phyloP scores from a whole-genome alignment of 441 rosid genomes.

The Populus hybrid region DNA sequence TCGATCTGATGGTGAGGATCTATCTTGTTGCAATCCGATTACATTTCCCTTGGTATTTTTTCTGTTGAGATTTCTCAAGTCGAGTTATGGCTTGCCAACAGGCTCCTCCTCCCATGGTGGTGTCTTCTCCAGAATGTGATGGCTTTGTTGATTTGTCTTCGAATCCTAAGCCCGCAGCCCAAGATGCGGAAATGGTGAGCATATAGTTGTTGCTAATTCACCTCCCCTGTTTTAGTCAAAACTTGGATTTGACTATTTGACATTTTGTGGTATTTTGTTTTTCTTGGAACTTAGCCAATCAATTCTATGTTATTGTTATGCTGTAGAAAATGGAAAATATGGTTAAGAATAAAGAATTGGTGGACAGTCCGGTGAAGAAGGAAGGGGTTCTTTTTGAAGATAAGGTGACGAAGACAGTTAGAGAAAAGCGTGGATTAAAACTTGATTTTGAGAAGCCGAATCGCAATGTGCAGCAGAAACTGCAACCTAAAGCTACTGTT shows the following conservation, averaged over 20 bases:
- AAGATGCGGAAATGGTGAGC: conserved; percentile 53
- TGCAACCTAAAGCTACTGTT: conserved; percentile 20
- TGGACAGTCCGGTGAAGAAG: conserved; percentile 25
- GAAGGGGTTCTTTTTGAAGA: conserved; percentile 30
- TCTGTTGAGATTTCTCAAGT: conserved; percentile 10
- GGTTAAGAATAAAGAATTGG: conserved; percentile 28
- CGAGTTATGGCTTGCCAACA: conserved; percentile 24
- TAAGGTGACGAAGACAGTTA: conserved; percentile 24
- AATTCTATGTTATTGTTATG: not conserved
- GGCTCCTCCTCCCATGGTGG: conserved; percentile 69
- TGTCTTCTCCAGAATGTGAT: conserved; percentile 60
- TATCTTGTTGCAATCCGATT: conserved; percentile 14
- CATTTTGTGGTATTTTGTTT: not conserved
- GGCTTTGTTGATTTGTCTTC: conserved; percentile 44
- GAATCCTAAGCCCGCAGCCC: conserved; percentile 41
- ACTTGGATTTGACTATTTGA: not conserved
- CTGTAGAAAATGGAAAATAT: conserved; percentile 47
- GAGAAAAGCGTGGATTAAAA: conserved; percentile 39
- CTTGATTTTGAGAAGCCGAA: conserved; percentile 62
- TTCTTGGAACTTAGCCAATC: not conserved
- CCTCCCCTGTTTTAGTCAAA: not conserved
- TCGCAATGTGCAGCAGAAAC: conserved; percentile 28
- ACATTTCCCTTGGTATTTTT: conserved; percentile 20
- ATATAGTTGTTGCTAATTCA: not conserved
- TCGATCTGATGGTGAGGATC: conserved; percentile 81